A percentile compares a stretch with the other conserved stretches of the same genome.
Conservation (phyloP, 768 basidiomycete species). For the Suillus variegatus region DNA sequence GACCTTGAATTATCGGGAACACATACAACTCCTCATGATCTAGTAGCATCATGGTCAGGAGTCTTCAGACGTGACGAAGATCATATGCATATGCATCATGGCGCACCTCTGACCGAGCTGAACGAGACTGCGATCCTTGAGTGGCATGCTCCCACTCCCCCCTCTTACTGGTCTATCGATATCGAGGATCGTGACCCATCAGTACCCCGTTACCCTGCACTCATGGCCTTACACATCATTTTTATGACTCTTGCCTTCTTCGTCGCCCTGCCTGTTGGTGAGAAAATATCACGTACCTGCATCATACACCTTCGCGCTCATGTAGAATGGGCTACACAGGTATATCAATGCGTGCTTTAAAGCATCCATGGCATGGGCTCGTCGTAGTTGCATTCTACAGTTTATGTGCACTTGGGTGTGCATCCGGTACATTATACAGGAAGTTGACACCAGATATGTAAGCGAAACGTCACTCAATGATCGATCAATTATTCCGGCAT, state of each 20-base stretch:
- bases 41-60: not conserved
- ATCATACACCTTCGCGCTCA: not conserved
- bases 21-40: not conserved
- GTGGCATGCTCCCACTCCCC: constrained; percentile 68
- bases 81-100: constrained; percentile 49
- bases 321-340: constrained; percentile 42
- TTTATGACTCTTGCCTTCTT: constrained; percentile 84
- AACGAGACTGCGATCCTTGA: constrained; percentile 77
- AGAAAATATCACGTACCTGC: constrained; percentile 23
- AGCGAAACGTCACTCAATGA: constrained; percentile 29
- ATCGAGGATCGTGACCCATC: constrained; percentile 52
- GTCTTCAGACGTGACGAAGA: constrained; percentile 28
- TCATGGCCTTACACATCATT: constrained; percentile 74
- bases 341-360: constrained; percentile 77
- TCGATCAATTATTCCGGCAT: not conserved
- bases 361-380: constrained; percentile 62
- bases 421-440: constrained; percentile 68
- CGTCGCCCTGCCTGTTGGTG: constrained; percentile 77
- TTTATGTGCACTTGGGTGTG: constrained; percentile 62
- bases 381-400: constrained; percentile 64
- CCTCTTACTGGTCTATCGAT: constrained; percentile 84
- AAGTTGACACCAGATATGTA: constrained; percentile 85
- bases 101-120: constrained; percentile 55
- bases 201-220: constrained; percentile 54
- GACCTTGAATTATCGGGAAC: not conserved